These are phyloP conservation scores for Hypoxylon perforatum DNA, from an alignment of 495 filamentous ascomycete species.

Conservation along the genomic window DNA sequence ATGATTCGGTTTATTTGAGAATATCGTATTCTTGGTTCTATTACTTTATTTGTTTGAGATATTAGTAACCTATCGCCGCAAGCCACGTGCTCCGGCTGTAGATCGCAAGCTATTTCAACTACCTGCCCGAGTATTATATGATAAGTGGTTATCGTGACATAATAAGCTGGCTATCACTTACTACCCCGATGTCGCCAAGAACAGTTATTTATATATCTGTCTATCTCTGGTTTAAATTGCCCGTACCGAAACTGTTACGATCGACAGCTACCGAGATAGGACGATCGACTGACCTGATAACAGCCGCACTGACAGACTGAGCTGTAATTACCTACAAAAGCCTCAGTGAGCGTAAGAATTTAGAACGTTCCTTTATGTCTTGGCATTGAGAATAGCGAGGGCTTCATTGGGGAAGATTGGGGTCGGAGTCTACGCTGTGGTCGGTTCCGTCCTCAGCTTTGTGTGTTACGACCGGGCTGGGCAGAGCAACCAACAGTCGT, in stretches of 20 bases:
- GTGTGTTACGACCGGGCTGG: not conserved
- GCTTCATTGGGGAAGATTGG: conserved; percentile 8
- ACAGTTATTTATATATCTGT: not conserved
- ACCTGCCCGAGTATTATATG: not conserved
- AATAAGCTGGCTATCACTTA: not conserved
- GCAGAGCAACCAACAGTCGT: not conserved
- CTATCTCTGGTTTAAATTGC: no score
- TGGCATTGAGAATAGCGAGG: not conserved
- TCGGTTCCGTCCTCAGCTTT: not conserved
- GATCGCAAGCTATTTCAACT: not conserved
- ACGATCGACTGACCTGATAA: not conserved
- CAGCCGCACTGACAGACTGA: conserved; percentile 10
- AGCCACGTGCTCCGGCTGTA: not conserved
- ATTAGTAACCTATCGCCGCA: not conserved
- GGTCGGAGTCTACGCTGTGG: not conserved
- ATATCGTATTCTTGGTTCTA: not conserved
- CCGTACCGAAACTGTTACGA: no score
- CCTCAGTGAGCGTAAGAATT: conserved; percentile 17
- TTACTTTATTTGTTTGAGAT: not conserved
- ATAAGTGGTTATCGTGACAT: not conserved
- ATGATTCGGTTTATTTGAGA: no score
- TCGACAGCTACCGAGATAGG: conserved; percentile 3
- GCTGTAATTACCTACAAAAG: conserved; percentile 1
- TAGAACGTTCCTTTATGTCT: conserved; percentile 4
- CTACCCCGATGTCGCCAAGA: not conserved